phyloP scores from a whole-genome alignment of 1,139 yeast species.

The Hemisphaericaspora lyxosophila region DNA sequence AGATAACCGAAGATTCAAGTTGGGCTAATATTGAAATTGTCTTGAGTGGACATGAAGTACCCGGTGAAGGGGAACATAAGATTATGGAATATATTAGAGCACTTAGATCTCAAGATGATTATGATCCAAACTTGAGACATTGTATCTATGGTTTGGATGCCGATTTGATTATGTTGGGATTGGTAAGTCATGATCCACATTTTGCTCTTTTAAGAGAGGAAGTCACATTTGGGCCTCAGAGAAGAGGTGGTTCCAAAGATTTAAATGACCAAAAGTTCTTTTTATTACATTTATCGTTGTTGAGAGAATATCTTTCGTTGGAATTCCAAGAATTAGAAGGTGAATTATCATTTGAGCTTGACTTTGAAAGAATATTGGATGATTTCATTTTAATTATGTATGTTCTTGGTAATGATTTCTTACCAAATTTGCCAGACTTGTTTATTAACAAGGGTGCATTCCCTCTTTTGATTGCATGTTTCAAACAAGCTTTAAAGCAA shows the following conservation, averaged over 20 bases:
- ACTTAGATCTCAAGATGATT: conserved; percentile 70
- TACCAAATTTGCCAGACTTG: conserved; percentile 95
- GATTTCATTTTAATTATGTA: conserved; percentile 91
- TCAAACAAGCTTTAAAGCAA: conserved; percentile 73
- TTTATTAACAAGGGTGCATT: conserved; percentile 95
- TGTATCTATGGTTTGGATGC: conserved; percentile 98
- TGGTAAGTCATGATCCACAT: conserved; percentile 96
- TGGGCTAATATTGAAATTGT: conserved; percentile 87
- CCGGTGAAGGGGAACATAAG: conserved; percentile 99
- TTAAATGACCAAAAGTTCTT: conserved; percentile 79
- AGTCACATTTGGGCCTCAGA: conserved; percentile 77
- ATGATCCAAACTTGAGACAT: conserved; percentile 85
- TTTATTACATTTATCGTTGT: conserved; percentile 78
- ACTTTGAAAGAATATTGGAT: conserved; percentile 87
- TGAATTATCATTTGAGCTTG: conserved; percentile 66
- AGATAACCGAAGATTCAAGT: conserved; percentile 83
- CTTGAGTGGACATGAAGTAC: conserved; percentile 96
- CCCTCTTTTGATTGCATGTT: conserved; percentile 82
- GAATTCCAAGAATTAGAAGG: conserved; percentile 75
- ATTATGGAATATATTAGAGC: conserved; percentile 92
- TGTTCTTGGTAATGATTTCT: conserved; percentile 96
- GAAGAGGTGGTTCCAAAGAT: conserved; percentile 43
- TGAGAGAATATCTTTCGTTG: conserved; percentile 85
- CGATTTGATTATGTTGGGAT: conserved; percentile 93
- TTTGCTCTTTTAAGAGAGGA: conserved; percentile 94